Percentiles rank a stretch among this genome's conserved stretches.
Conservation (phyloP, 2,329 filamentous ascomycete species). For the Trichoderma oligosporum region DNA sequence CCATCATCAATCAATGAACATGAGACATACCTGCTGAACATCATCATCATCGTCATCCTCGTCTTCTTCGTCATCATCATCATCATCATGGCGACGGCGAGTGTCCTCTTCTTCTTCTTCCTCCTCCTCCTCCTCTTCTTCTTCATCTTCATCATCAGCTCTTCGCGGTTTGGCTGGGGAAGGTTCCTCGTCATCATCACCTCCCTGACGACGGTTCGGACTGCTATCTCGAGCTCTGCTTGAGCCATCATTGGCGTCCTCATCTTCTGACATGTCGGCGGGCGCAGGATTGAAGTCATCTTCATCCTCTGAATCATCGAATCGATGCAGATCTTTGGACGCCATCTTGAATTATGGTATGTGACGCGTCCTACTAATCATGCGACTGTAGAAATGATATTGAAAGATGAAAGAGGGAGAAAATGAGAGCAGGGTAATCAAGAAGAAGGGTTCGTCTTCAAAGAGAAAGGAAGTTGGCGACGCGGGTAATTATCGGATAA, state of each 20-base stretch:
- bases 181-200: slow-evolving; percentile 33
- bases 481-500: slow-evolving; percentile 20
- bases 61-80: slow-evolving; percentile 38
- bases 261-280: slow-evolving; percentile 65
- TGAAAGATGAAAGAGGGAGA: background rate
- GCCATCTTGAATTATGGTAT: slow-evolving; percentile 40
- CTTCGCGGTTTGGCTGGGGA: slow-evolving; percentile 18
- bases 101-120: slow-evolving; percentile 31
- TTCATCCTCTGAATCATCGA: slow-evolving; percentile 69
- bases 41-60: slow-evolving; percentile 66
- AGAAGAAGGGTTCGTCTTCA: slow-evolving; percentile 9
- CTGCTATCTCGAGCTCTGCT: slow-evolving; percentile 37
- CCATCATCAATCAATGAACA: background rate
- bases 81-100: slow-evolving; percentile 25
- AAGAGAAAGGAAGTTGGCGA: slow-evolving; percentile 16
- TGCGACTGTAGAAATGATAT: slow-evolving; percentile 5
- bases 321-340: slow-evolving; percentile 45
- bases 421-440: background rate
- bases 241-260: slow-evolving; percentile 38
- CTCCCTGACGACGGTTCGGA: slow-evolving; percentile 24
- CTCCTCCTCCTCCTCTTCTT: slow-evolving; percentile 45
- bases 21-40: slow-evolving; percentile 55
- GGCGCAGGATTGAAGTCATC: slow-evolving; percentile 85
- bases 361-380: slow-evolving; percentile 9
- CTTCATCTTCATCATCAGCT: slow-evolving; percentile 34